Base-by-base conservation (phyloP, 202 grass and related monocot genomes). In the Setaria viridis region DNA sequence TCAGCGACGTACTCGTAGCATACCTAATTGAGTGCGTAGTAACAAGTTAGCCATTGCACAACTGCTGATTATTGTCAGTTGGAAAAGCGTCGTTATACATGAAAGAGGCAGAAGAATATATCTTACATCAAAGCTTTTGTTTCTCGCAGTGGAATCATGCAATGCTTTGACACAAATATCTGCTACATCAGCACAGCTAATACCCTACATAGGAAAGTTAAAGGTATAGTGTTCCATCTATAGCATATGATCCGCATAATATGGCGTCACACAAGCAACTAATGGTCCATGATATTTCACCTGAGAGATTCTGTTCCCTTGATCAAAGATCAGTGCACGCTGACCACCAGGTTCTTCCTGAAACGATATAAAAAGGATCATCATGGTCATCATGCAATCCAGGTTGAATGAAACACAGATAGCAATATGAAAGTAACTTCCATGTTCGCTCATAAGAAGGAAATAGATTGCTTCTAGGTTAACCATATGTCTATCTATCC, bases 291-390 rank as follows among this genome's bases (percentile, higher is more conserved):
- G 25, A 12, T 59, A 11, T 80, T 72, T 92, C 78, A 99, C 97
- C 90, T 96, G 97, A 65, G 97, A 94, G 32, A 96, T 96, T 80
- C 90, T 92, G 72, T 94, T 99, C 62, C 97, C 97, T 93, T 99
- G 93, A 91, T 99, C 97, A 83, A 99, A 99, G 35, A 99, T 97
- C 77, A 99, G 55, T 34, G 97, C 97, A 74, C 97, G 94, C 67
- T 99, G 97, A 37, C 97, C 97, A 29, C 97, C 97, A 85, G 93
- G 97, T 93, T 99, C 97, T 94, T 99, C 97, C 97, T 99, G 88
- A 89, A 83, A 45, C 20, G 49, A 55, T 74, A 55, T 37, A 6
- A 37, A 63, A 72, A 48, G 35, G 39, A 48, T 17, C 1, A 7
- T 46, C 29, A 12, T 67, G 75, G 37, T 56, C 21, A 80, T 79